These are phyloP conservation scores for Circinella umbellata DNA, from an alignment of 371 early-diverging fungal species.

Conservation along the genomic window DNA sequence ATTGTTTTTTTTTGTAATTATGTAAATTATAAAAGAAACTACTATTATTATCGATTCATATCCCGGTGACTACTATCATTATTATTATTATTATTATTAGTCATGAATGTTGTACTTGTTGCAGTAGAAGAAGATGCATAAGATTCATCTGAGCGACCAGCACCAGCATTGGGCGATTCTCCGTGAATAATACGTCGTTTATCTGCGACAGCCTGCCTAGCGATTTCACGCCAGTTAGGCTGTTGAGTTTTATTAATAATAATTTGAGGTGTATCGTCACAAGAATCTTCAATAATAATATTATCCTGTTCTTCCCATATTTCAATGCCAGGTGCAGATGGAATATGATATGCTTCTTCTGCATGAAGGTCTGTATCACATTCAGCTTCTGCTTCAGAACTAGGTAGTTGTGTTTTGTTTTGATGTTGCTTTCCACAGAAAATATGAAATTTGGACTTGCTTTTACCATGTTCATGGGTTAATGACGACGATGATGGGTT, in stretches of 20 bases:
- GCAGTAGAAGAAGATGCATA: slow-evolving; percentile 3
- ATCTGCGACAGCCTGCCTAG: slow-evolving; percentile 25
- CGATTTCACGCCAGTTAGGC: slow-evolving; percentile 30
- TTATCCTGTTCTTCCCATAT: slow-evolving; percentile 32
- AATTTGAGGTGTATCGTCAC: slow-evolving; percentile 5
- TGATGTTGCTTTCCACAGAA: slow-evolving; percentile 1
- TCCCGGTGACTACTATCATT: not conserved
- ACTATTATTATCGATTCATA: no score
- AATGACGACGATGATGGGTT: not conserved
- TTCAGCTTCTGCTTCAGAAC: slow-evolving; percentile 11
- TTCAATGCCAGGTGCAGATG: slow-evolving; percentile 16
- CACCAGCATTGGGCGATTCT: not conserved
- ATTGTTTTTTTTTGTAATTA: no score
- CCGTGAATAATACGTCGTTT: not conserved
- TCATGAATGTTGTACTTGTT: not conserved
- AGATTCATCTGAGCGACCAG: not conserved
- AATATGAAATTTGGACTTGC: not conserved
- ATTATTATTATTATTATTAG: not conserved
- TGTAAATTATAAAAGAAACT: no score
- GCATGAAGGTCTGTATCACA: not conserved
- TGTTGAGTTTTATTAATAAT: slow-evolving; percentile 33
- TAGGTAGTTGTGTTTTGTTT: not conserved
- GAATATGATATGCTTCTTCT: not conserved
- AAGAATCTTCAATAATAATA: slow-evolving; percentile 24
- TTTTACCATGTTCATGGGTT: slow-evolving; percentile 1